Percentiles rank a stretch among this genome's conserved stretches.
phyloP scores from a whole-genome alignment of 2,329 filamentous ascomycete genomes.

The Corinectria fuckeliana region DNA sequence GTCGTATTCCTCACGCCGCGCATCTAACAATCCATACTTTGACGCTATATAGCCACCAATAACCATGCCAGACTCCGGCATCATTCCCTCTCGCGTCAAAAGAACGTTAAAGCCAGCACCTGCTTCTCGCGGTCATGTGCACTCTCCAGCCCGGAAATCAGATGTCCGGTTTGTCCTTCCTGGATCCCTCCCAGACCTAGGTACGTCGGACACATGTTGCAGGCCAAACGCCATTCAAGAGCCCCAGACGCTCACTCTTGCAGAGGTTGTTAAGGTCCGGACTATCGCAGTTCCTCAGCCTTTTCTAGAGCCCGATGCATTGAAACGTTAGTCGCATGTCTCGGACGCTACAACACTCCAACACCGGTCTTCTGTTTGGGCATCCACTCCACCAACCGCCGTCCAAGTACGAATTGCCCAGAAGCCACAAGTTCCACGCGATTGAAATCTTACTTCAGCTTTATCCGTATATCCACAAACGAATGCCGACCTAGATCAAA shows the following conservation, averaged over 20 bases:
- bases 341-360: not conserved
- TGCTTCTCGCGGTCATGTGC: slow-evolving; percentile 29
- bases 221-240: not conserved
- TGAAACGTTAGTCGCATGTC: slow-evolving; percentile 25
- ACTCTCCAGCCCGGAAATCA: slow-evolving; percentile 34
- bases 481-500: not conserved
- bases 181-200: slow-evolving; percentile 35
- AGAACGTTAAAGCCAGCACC: slow-evolving; percentile 37
- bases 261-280: slow-evolving; percentile 40
- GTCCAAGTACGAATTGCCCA: not conserved
- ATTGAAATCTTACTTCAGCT: not conserved
- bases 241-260: not conserved
- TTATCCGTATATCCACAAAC: not conserved
- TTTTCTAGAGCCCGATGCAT: slow-evolving; percentile 43
- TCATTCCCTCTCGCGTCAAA: slow-evolving; percentile 26
- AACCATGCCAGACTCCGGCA: slow-evolving; percentile 28
- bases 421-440: not conserved
- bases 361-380: not conserved
- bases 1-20: not conserved
- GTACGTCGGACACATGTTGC: slow-evolving; percentile 25
- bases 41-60: not conserved
- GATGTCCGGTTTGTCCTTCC: slow-evolving; percentile 42
- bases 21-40: not conserved
- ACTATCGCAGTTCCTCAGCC: slow-evolving; percentile 42
- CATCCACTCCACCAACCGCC: not conserved